Evolutionary conservation across 495 filamentous ascomycete species (phyloP), one percentile per base, ranked within the genome.

Genomic region (Trichocladium antarcticum): DNA sequence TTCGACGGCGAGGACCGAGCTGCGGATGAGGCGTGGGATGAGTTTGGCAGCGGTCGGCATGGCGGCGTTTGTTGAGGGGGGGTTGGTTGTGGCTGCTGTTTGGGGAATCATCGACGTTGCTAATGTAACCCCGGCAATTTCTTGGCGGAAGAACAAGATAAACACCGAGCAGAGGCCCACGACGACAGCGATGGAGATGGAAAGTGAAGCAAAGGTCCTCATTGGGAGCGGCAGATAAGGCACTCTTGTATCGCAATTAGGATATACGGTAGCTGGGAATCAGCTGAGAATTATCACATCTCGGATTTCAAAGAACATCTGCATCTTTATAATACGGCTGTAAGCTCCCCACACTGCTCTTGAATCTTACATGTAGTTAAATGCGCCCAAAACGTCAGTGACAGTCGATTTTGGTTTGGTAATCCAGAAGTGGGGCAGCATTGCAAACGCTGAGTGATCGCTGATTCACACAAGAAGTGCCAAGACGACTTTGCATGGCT

Each of bases 1-100:
- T 65, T 94, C 86, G 53, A 83, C 67, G 52, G 90, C 92, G 27
- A 84, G 77, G 70, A 96, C 87, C 57, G 79, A 78, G 60, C 85
- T 82, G 50, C 78, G 80, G 65, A 97, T 88, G 35, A 79, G 74
- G 52, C 90, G 80, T 10, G 87, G 74, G 45, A 81, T 54, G 27
- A 80, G 75, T 82, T 84, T 88, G 40, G 78, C 59, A 55, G 57
- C 57, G 42, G 78, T 42, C 19, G 81, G 74, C 82, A 86, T 32
- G 19, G 54, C 47, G 7, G 50, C 41, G 38, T 44, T 53, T 24
- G 47, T 51, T n/a, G n/a, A n/a, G 46, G 20, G 45, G 6, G 10
- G 38, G 37, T 8, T 38, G 17, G 34, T 45, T 5, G 21, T 39
- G 29, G 37, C 11, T 35, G 42, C 31, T 22, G 39, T 42, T 32